Percentiles rank a stretch among this genome's conserved stretches.
phyloP scores from a whole-genome alignment of 495 filamentous ascomycete genomes.

The Letharia lupina region DNA sequence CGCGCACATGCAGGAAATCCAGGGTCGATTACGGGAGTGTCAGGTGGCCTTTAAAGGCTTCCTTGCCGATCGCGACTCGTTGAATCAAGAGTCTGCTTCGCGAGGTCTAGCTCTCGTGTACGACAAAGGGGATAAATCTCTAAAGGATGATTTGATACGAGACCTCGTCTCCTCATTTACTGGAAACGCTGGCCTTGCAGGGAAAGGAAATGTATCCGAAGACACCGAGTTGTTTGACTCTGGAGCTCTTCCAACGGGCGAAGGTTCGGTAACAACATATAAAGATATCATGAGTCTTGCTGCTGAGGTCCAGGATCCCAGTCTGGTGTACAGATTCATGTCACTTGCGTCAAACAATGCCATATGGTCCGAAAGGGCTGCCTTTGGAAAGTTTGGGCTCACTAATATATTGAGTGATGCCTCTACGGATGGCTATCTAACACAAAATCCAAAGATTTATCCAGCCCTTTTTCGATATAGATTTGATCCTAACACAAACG shows the following conservation, averaged over 20 bases:
- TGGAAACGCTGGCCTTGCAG: slow-evolving; percentile 57
- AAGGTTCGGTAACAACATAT: slow-evolving; percentile 87
- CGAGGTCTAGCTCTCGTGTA: slow-evolving; percentile 84
- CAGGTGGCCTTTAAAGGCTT: slow-evolving; percentile 81
- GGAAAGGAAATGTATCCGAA: slow-evolving; percentile 70
- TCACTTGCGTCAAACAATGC: slow-evolving; percentile 87
- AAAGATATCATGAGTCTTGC: slow-evolving; percentile 91
- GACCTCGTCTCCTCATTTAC: slow-evolving; percentile 87
- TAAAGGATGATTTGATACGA: slow-evolving; percentile 74
- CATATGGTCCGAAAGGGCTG: slow-evolving; percentile 89
- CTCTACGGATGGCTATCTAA: slow-evolving; percentile 59
- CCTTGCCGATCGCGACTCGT: slow-evolving; percentile 79
- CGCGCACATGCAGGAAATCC: slow-evolving; percentile 62
- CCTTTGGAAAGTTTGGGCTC: slow-evolving; percentile 88
- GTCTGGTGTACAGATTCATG: slow-evolving; percentile 95
- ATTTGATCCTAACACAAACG: slow-evolving; percentile 88
- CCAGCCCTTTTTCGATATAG: slow-evolving; percentile 89
- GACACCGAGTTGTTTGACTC: slow-evolving; percentile 91
- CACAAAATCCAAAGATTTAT: slow-evolving; percentile 82
- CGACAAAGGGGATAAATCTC: slow-evolving; percentile 71
- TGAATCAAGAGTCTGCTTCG: slow-evolving; percentile 91
- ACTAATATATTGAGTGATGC: slow-evolving; percentile 85
- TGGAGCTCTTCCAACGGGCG: slow-evolving; percentile 84
- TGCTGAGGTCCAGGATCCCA: slow-evolving; percentile 87
- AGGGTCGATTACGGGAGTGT: slow-evolving; percentile 62